These are phyloP conservation scores for Lachancea fermentati DNA, from an alignment of 805 yeast species.

Conservation along the genomic window DNA sequence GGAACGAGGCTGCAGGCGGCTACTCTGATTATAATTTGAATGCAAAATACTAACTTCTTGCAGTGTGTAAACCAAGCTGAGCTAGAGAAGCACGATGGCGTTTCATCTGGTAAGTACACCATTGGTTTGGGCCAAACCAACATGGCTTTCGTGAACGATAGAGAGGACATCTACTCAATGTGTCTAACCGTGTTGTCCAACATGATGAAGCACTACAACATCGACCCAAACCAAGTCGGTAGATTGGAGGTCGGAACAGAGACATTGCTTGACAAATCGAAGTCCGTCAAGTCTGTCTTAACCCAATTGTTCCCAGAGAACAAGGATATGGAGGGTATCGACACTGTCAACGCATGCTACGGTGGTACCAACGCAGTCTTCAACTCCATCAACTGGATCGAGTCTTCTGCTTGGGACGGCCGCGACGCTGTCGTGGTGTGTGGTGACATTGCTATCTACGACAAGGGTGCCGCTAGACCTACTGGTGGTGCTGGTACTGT, in stretches of 20 bases:
- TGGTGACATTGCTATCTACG: slow-evolving; percentile 97
- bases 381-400: slow-evolving; percentile 93
- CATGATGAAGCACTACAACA: slow-evolving; percentile 71
- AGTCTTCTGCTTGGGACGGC: slow-evolving; percentile 96
- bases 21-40: too few relatives aligned
- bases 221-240: slow-evolving; percentile 79
- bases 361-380: slow-evolving; percentile 96
- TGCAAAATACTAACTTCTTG: background rate
- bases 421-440: slow-evolving; percentile 94
- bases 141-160: slow-evolving; percentile 95
- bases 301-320: slow-evolving; percentile 91
- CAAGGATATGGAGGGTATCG: slow-evolving; percentile 91
- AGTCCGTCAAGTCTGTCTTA: slow-evolving; percentile 90
- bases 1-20: too few relatives aligned
- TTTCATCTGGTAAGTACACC: slow-evolving; percentile 92
- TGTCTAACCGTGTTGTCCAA: slow-evolving; percentile 80
- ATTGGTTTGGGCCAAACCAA: slow-evolving; percentile 98
- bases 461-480: slow-evolving; percentile 97
- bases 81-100: slow-evolving; percentile 77
- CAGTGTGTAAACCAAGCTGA: slow-evolving; percentile 81
- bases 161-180: slow-evolving; percentile 95
- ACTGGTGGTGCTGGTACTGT: slow-evolving; percentile 99
- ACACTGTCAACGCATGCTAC: slow-evolving; percentile 94
- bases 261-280: slow-evolving; percentile 92
- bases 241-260: slow-evolving; percentile 98